Evolutionary conservation across 2,329 filamentous ascomycete species (phyloP).

Genomic region (Fusarium graminum): DNA sequence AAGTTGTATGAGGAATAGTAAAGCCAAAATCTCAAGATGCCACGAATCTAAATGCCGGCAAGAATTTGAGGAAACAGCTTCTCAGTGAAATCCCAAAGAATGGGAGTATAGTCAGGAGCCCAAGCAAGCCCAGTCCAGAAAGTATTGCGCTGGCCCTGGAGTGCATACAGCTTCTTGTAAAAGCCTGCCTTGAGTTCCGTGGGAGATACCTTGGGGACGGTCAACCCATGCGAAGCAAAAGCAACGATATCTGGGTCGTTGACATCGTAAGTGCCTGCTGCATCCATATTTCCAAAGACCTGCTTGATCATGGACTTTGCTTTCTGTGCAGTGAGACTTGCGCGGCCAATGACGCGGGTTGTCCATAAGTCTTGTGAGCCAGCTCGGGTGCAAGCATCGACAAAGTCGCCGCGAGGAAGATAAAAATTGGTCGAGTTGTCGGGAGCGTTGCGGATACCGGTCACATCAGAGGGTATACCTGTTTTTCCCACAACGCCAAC

Average conservation of each 20-base stretch:
- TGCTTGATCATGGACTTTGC: slow-evolving; percentile 16
- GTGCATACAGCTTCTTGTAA: slow-evolving; percentile 50
- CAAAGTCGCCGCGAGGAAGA: slow-evolving; percentile 22
- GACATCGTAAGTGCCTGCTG: slow-evolving; percentile 19
- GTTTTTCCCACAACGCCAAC: slow-evolving; percentile 46
- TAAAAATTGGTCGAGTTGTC: slow-evolving; percentile 22
- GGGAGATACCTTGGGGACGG: slow-evolving; percentile 42
- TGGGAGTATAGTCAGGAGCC: slow-evolving; percentile 45
- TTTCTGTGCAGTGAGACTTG: slow-evolving; percentile 1
- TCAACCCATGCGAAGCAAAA: slow-evolving; percentile 40
- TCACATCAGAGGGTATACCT: slow-evolving; percentile 4
- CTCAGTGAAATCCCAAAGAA: slow-evolving; percentile 46
- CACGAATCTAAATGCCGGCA: not conserved
- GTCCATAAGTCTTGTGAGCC: not conserved
- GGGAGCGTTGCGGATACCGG: slow-evolving; percentile 25
- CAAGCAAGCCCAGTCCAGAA: slow-evolving; percentile 53
- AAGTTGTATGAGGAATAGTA: not conserved
- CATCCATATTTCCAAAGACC: slow-evolving; percentile 6
- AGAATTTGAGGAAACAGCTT: slow-evolving; percentile 30
- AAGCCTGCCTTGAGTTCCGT: slow-evolving; percentile 52
- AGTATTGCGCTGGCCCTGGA: slow-evolving; percentile 54
- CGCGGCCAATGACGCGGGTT: slow-evolving; percentile 22
- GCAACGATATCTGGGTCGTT: slow-evolving; percentile 29
- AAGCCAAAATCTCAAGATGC: not conserved
- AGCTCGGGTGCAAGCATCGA: slow-evolving; percentile 16